Conservation (phyloP, 2,329 filamentous ascomycete species). For the Emericellopsis atlantica region DNA sequence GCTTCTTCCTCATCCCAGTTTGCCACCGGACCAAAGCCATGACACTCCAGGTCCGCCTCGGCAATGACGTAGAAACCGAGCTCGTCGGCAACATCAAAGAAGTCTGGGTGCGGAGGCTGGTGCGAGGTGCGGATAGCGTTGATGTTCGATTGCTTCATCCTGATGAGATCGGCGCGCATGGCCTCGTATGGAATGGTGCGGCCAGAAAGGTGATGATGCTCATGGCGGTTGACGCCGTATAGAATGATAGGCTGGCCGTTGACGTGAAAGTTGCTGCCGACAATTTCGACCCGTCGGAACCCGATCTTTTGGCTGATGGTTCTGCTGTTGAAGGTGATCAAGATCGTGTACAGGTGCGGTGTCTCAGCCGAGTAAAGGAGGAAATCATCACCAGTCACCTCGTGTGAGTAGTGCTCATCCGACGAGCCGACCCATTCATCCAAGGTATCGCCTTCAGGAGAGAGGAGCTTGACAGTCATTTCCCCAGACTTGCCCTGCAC, state of each 20-base stretch:
- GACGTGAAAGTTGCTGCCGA: slow-evolving; percentile 45
- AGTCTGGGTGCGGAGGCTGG: slow-evolving; percentile 46
- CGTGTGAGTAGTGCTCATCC: background rate
- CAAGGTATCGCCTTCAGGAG: background rate
- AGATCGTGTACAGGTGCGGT: slow-evolving; percentile 45
- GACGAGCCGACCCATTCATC: background rate
- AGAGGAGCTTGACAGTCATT: slow-evolving; percentile 11
- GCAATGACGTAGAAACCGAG: slow-evolving; percentile 50
- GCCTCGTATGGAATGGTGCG: slow-evolving; percentile 49
- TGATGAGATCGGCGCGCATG: slow-evolving; percentile 46
- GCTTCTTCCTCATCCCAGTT: slow-evolving; percentile 12
- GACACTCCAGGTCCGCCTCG: slow-evolving; percentile 38
- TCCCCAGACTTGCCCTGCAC: slow-evolving; percentile 16
- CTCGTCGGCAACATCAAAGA: slow-evolving; percentile 51
- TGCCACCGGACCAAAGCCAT: slow-evolving; percentile 35
- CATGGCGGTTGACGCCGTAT: slow-evolving; percentile 56
- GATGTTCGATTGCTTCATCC: slow-evolving; percentile 61
- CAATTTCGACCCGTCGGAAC: slow-evolving; percentile 52
- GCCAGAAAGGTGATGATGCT: slow-evolving; percentile 53
- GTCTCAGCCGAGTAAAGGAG: slow-evolving; percentile 52
- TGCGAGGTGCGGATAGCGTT: slow-evolving; percentile 60
- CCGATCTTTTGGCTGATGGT: slow-evolving; percentile 43
- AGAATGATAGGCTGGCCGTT: slow-evolving; percentile 50
- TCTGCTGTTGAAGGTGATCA: slow-evolving; percentile 20
- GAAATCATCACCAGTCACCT: background rate